Evolutionary conservation across 805 yeast species (phyloP).

Genomic region (Candida adriatica): DNA sequence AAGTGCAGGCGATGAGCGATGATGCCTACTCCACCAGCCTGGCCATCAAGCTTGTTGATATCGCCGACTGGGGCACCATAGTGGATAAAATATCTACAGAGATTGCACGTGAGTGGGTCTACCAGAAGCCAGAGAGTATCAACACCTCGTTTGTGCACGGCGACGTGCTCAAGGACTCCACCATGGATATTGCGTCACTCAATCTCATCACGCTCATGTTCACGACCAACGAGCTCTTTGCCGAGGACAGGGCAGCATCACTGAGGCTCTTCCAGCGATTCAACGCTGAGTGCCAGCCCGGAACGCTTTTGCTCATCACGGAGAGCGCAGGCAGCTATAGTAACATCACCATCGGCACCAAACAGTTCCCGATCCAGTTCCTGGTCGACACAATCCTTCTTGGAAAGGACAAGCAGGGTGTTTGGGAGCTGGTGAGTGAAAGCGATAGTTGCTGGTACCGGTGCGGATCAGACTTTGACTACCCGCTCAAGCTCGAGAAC

Average conservation of each 20-base stretch:
- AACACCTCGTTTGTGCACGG: conserved; percentile 26
- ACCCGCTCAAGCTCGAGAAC: conserved; percentile 69
- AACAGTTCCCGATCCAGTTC: conserved; percentile 76
- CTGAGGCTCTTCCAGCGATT: conserved; percentile 51
- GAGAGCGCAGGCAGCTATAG: conserved; percentile 92
- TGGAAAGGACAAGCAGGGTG: conserved; percentile 42
- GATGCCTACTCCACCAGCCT: conserved; percentile 25
- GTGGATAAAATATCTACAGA: conserved; percentile 37
- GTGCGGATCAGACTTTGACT: conserved; percentile 42
- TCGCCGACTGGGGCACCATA: conserved; percentile 69
- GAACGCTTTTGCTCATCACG: conserved; percentile 57
- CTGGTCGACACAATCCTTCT: conserved; percentile 66
- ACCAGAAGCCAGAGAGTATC: conserved; percentile 29
- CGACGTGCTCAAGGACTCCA: conserved; percentile 30
- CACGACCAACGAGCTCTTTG: conserved; percentile 82
- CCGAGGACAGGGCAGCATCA: conserved; percentile 57
- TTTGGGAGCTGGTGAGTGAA: conserved; percentile 60
- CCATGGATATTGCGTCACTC: conserved; percentile 21
- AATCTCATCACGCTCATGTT: conserved; percentile 67
- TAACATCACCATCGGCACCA: conserved; percentile 67
- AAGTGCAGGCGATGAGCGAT: conserved; percentile 17
- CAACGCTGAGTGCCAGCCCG: conserved; percentile 42
- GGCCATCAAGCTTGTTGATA: conserved; percentile 55
- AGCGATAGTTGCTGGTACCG: conserved; percentile 84
- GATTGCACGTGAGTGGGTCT: conserved; percentile 49